Evolutionary conservation across 2,329 filamentous ascomycete species (phyloP).

Genomic region (Alternaria gansuensis): DNA sequence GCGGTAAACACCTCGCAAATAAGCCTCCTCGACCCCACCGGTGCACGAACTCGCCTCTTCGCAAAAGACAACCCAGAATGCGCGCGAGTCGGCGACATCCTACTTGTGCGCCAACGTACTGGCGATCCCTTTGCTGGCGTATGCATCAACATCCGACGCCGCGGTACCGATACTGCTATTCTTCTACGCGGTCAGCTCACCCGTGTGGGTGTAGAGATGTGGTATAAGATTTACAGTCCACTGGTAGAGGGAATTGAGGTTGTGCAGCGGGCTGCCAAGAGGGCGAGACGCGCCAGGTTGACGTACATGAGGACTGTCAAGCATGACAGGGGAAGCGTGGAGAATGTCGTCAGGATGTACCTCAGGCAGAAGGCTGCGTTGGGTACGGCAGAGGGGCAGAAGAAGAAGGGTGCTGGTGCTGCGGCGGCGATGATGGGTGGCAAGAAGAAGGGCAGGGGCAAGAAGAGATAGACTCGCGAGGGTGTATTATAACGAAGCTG

Average conservation of each 20-base stretch:
- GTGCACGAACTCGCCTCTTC: conserved; percentile 83
- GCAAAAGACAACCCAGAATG: conserved; percentile 77
- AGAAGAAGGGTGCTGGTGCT: conserved; percentile 40
- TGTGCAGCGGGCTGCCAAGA: conserved; percentile 84
- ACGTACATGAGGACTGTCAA: conserved; percentile 78
- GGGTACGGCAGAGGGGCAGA: conserved; percentile 41
- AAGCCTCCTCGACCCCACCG: conserved; percentile 80
- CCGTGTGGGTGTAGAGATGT: conserved; percentile 92
- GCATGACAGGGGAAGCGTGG: conserved; percentile 52
- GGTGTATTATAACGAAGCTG: background rate
- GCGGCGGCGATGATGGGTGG: conserved; percentile 37
- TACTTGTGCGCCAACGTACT: conserved; percentile 85
- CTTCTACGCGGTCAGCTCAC: conserved; percentile 86
- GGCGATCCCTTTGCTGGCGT: conserved; percentile 92
- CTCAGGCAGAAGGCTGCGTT: conserved; percentile 50
- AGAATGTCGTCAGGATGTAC: conserved; percentile 51
- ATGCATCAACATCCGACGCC: conserved; percentile 83
- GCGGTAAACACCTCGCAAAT: conserved; percentile 75
- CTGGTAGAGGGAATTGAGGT: conserved; percentile 91
- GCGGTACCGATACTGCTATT: conserved; percentile 87
- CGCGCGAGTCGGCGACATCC: conserved; percentile 85
- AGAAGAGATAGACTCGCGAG: conserved; percentile 38
- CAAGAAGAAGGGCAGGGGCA: conserved; percentile 44
- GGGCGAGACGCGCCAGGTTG: conserved; percentile 84
- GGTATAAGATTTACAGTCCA: conserved; percentile 93